Conservation (phyloP, 441 rosid genomes). For the Iberis amara region DNA sequence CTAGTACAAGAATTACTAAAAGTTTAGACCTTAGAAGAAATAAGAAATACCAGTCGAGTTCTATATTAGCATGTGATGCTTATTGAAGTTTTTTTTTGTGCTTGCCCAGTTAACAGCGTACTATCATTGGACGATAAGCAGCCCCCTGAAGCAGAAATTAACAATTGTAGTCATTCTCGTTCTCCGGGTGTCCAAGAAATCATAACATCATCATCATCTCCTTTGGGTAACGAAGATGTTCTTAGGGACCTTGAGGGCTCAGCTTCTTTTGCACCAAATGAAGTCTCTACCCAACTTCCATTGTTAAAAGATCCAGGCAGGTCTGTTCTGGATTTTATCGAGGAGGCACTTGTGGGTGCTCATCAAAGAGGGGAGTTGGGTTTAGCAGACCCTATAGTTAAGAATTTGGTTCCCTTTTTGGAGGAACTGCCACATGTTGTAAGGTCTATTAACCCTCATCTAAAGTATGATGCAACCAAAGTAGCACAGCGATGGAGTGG, state of each 20-base stretch:
- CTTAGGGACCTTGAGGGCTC: constrained; percentile 21
- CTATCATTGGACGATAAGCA: constrained; percentile 15
- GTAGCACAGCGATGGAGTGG: constrained; percentile 16
- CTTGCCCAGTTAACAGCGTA: constrained; percentile 14
- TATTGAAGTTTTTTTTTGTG: background rate
- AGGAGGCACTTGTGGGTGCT: constrained; percentile 25
- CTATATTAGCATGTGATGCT: background rate
- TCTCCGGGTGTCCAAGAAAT: constrained; percentile 17
- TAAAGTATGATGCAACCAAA: constrained; percentile 8
- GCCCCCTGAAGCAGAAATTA: constrained; percentile 22
- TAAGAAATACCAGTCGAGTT: constrained; percentile 2
- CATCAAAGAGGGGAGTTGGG: constrained; percentile 24
- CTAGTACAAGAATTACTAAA: background rate
- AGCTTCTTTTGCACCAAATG: constrained; percentile 25
- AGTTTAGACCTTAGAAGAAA: background rate
- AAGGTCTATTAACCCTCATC: constrained; percentile 1
- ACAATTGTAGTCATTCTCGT: constrained; percentile 16
- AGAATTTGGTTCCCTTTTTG: constrained; percentile 21
- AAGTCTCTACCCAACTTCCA: constrained; percentile 34
- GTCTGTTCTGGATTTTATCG: constrained; percentile 38
- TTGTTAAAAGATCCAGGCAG: constrained; percentile 39
- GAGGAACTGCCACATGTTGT: constrained; percentile 18
- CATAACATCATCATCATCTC: constrained; percentile 8
- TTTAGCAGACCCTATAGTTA: constrained; percentile 29
- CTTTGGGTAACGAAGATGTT: constrained; percentile 28